These are phyloP conservation scores for Galerina sulciceps DNA, from an alignment of 768 basidiomycete genomes.

Conservation along the genomic window DNA sequence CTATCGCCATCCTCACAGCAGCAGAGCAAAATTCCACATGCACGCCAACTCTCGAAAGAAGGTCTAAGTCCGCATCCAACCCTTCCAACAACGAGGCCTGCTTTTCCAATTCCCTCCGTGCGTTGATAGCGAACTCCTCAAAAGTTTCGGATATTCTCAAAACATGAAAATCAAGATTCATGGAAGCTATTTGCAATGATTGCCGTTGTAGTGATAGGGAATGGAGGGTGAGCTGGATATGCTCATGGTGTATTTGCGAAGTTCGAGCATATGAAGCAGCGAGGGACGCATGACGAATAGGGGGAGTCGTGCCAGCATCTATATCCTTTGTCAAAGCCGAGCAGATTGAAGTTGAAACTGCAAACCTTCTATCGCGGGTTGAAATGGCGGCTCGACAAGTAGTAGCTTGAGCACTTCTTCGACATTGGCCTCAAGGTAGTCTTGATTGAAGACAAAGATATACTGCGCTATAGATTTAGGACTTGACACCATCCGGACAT, in stretches of 20 bases:
- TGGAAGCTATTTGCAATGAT: slow-evolving; percentile 74
- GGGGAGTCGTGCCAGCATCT: slow-evolving; percentile 74
- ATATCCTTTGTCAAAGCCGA: slow-evolving; percentile 5
- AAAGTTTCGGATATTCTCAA: slow-evolving; percentile 75
- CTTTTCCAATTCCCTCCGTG: slow-evolving; percentile 68
- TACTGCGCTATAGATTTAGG: slow-evolving; percentile 39
- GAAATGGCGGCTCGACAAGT: slow-evolving; percentile 60
- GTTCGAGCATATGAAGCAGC: slow-evolving; percentile 68
- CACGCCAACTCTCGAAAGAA: slow-evolving; percentile 67
- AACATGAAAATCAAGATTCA: slow-evolving; percentile 71
- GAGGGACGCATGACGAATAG: slow-evolving; percentile 68
- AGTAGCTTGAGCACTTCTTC: slow-evolving; percentile 70
- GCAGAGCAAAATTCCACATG: slow-evolving; percentile 79
- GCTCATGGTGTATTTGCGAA: slow-evolving; percentile 67
- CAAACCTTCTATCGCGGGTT: slow-evolving; percentile 74
- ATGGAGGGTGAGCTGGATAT: slow-evolving; percentile 52
- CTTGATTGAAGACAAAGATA: slow-evolving; percentile 85
- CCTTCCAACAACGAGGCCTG: slow-evolving; percentile 67
- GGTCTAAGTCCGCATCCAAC: slow-evolving; percentile 72
- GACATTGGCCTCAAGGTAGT: slow-evolving; percentile 72
- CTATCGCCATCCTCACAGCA: slow-evolving; percentile 68
- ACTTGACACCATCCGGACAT: not conserved
- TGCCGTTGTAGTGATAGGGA: slow-evolving; percentile 70
- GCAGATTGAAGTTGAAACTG: slow-evolving; percentile 10
- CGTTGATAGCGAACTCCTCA: slow-evolving; percentile 57